phyloP scores from a whole-genome alignment of 2,329 filamentous ascomycete genomes.

The Coniochaeta sp. region DNA sequence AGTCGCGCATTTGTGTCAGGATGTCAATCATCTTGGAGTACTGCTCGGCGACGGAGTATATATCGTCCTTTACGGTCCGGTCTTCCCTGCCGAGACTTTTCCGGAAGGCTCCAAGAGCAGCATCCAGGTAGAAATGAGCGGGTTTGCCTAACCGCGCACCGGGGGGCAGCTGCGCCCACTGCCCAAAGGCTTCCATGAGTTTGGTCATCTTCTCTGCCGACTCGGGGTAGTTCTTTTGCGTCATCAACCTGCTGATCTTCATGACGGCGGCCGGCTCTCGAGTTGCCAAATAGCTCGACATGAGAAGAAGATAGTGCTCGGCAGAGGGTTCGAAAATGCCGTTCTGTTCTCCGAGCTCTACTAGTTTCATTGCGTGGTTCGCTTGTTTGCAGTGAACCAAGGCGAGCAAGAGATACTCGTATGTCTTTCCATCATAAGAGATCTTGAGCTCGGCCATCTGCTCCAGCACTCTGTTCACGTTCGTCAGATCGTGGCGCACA shows the following conservation, averaged over 20 bases:
- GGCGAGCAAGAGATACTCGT: conserved; percentile 40
- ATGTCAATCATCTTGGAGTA: conserved; percentile 34
- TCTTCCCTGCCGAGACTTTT: conserved; percentile 16
- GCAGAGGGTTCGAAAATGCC: conserved; percentile 36
- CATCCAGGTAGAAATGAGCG: conserved; percentile 20
- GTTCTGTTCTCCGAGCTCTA: conserved; percentile 35
- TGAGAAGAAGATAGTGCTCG: conserved; percentile 45
- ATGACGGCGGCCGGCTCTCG: conserved; percentile 34
- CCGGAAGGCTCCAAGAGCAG: conserved; percentile 27
- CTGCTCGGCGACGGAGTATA: conserved; percentile 18
- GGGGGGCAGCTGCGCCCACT: conserved; percentile 23
- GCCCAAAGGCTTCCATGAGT: conserved; percentile 31
- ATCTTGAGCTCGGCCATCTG: conserved; percentile 40
- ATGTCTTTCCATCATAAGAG: conserved; percentile 42
- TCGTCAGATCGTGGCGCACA: conserved; percentile 44
- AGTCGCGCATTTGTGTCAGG: conserved; percentile 30
- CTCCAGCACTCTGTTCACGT: conserved; percentile 39
- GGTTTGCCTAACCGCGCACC: conserved; percentile 8
- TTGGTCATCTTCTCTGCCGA: conserved; percentile 35
- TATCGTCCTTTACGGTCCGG: conserved; percentile 4
- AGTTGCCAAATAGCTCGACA: conserved; percentile 40
- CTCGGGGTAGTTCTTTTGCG: conserved; percentile 29
- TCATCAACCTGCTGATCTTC: conserved; percentile 34
- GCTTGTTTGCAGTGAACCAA: conserved; percentile 42
- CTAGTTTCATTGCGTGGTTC: conserved; percentile 39